Evolutionary conservation across 2,329 filamentous ascomycete species (phyloP), one percentile per base, ranked within the genome.

Genomic region (Stagonosporopsis cucurbitacearum): DNA sequence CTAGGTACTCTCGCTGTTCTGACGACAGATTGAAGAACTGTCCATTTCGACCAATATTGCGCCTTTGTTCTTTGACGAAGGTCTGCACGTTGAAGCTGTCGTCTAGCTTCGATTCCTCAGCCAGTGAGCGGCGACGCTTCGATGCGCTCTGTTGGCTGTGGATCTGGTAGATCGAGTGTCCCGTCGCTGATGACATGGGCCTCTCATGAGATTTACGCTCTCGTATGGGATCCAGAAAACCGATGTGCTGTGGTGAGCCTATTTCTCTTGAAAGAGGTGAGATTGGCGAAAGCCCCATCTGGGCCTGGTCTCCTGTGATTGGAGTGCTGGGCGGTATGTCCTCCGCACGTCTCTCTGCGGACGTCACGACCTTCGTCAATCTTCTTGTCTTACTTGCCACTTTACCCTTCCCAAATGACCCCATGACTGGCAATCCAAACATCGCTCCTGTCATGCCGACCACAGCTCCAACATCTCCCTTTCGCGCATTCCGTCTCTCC

Each of bases 371-470:
- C 41, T 54, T 57, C 25, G 41, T 54, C 44, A 54, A 35, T 32
- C 22, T 47, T 41, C 37, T 54, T 19, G 43, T 45, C 36, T 52
- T 57, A 28, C 19, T 63, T 35, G 26, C 46, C 28, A 32, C n/a
- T 12, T 58, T 57, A 32, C 54, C 57, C 39, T 66, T 64, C 4
- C 63, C 63, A 48, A 66, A 66, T 3, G 61, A 61, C n/a, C 57
- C 59, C 62, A 66, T 63, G 17, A 66, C 62, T 13, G 62, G 62
- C 11, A 66, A 28, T 7, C 63, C 63, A 50, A 66, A 63, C 63
- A 66, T 66, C 12, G 63, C 62, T 26, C 63, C 63, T 6, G 63
- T 55, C 63, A 66, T 66, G 6, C 63, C 63, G 2, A 66, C 56
- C 13, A 64, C 53, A 33, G 63, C 50, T 6, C 63, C 61, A 32